Base-by-base conservation (phyloP, 352 stramenopile genomes). In the Salisapilia sapeloensis region DNA sequence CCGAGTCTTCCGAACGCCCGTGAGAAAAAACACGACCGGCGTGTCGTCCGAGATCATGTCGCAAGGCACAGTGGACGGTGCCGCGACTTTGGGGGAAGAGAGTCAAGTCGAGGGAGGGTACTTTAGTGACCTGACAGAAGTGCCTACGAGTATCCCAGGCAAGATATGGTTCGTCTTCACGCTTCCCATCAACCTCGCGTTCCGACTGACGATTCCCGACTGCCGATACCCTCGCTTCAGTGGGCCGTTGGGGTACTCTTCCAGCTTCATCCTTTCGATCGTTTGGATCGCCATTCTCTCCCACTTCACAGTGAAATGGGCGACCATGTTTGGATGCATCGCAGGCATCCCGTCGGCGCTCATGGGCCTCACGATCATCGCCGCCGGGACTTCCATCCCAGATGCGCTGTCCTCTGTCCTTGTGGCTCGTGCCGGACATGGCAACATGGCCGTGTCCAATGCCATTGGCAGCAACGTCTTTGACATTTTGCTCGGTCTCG, bases 381-480 rank as follows among this genome's bases (percentile, higher is more conserved):
- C 75, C 0, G 62, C 67, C 0, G 75, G 75, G 9, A 80, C 74
- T 20, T 82, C 76, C 2, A 72, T 86, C 33, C 75, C 75, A 4
- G 75, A 91, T 34, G 59, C 74, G 2, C 48, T 91, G 33, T 81
- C 63, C 42, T 85, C 65, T 12, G 64, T 91, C 14, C 53, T 82
- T 12, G 66, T 91, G 10, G 72, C 72, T 1, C 72, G 74, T n/a
- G 61, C 60, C 30, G 75, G 75, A 21, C 67, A 85, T 24, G 72
- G 69, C 13, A 70, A 83, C 36, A 83, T 81, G 53, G 75, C 75
- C 16, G 69, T 91, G 22, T 80, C 69, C 16, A 91, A 85, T 43
- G 75, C 75, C 12, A 51, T 89, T 6, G 75, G 75, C 28, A 84
- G 67, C 46, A 84, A 91, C 40, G 71, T 89, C 18, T 86, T 91